phyloP scores from a whole-genome alignment of 805 yeast species.

The Metschnikowia similis region DNA sequence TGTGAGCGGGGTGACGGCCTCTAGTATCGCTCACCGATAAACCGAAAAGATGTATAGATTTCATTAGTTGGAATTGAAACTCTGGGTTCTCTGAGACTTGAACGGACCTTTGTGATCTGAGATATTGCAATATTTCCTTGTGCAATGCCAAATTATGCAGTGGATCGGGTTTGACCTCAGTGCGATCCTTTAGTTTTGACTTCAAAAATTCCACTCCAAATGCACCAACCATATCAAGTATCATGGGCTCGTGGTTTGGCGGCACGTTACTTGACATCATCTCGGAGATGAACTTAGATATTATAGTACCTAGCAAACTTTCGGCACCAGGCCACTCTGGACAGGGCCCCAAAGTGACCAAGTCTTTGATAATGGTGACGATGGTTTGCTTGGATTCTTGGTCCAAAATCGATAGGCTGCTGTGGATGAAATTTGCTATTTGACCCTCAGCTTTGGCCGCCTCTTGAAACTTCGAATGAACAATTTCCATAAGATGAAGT shows the following conservation, averaged over 20 bases:
- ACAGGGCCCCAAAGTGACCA: slow-evolving; percentile 41
- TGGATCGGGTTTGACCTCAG: background rate
- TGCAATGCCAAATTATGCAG: background rate
- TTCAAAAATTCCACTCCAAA: slow-evolving; percentile 7
- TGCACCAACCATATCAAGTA: slow-evolving; percentile 7
- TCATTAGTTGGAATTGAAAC: slow-evolving; percentile 9
- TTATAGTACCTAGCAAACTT: background rate
- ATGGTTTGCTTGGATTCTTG: slow-evolving; percentile 7
- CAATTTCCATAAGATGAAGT: slow-evolving; percentile 2
- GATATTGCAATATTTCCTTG: slow-evolving; percentile 2
- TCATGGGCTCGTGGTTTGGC: slow-evolving; percentile 8
- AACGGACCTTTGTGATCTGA: slow-evolving; percentile 1
- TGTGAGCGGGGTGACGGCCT: background rate
- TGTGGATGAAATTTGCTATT: slow-evolving; percentile 8
- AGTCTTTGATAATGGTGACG: slow-evolving; percentile 48
- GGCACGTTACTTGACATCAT: slow-evolving; percentile 2
- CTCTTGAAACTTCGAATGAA: background rate
- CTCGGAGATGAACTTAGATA: background rate
- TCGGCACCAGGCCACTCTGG: slow-evolving; percentile 68
- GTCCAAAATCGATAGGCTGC: slow-evolving; percentile 5
- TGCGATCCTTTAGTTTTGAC: background rate
- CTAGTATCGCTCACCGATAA: background rate
- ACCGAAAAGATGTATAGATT: slow-evolving; percentile 1
- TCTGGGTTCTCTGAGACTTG: background rate
- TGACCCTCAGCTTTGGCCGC: background rate